Base-by-base conservation (phyloP, 352 stramenopile genomes). In the Pythium brassicae region DNA sequence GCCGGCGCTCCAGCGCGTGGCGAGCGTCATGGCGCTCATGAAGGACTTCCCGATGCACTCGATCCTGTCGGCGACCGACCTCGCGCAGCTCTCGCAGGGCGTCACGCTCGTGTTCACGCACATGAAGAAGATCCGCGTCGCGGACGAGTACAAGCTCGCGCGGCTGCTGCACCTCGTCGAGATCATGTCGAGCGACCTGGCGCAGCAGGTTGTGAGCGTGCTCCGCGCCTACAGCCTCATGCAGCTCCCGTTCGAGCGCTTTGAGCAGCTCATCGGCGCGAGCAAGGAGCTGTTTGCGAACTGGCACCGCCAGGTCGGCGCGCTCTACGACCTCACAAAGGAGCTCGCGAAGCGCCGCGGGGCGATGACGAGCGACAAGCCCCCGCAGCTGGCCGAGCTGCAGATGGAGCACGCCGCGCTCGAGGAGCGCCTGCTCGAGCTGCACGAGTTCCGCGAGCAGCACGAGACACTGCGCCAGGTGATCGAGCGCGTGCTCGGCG, bases 1-100 rank as follows among this genome's bases (percentile, higher is more conserved):
- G 2, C 68, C 83, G 7, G 86, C 89, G 11, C 68, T 96, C 45
- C 87, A 98, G 54, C 74, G 84, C 9, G 89, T 97, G 14, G 71
- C 77, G 2, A 96, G 88, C 60, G 89, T 97, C 22, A 97, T 97
- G 80, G 81, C 71, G 29, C 75, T 98, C 45, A 94, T 98, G 82
- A 95, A 95, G 52, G 92, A 96, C 35, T 97, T 98, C 55, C 92
- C 90, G 27, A 93, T 98, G 63, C 87, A 97, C 62, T 82, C 86
- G 11, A 94, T 98, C 55, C 66, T 97, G 45, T 92, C 87, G 11
- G 87, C 91, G 19, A 93, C 87, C 4, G 84, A 92, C 61, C 87
- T 96, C 25, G 78, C 57, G 44, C 86, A 96, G 61, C 74, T 96
- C 0, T 90, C 79, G 11, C 74, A 92, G 32, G 87, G 86, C 3